phyloP scores from a whole-genome alignment of 1,284 basidiomycete species.

The Boletus hoseneyae region DNA sequence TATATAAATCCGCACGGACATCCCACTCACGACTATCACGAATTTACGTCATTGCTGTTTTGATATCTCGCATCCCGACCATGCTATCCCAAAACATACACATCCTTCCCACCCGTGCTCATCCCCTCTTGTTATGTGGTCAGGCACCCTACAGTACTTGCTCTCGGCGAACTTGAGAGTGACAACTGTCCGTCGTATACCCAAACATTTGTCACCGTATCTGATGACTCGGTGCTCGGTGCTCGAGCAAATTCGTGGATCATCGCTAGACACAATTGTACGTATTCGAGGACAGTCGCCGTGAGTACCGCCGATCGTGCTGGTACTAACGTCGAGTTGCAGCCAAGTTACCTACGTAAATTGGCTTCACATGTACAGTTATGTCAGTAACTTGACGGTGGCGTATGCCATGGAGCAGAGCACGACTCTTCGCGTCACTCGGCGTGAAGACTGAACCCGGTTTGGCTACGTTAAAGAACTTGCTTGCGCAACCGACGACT shows the following conservation, averaged over 20 bases:
- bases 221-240: slow-evolving; percentile 3
- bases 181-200: slow-evolving; percentile 20
- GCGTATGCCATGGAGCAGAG: too few relatives aligned
- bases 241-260: slow-evolving; percentile 4
- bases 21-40: slow-evolving; percentile 13
- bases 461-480: too few relatives aligned
- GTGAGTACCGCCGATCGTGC: too few relatives aligned
- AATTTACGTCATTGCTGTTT: slow-evolving; percentile 29
- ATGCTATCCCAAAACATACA: slow-evolving; percentile 18
- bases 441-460: too few relatives aligned
- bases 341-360: too few relatives aligned
- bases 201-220: slow-evolving; percentile 7
- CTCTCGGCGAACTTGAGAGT: slow-evolving; percentile 3
- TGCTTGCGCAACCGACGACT: too few relatives aligned
- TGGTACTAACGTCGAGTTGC: too few relatives aligned
- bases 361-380: too few relatives aligned
- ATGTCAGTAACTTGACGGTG: too few relatives aligned
- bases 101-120: slow-evolving; percentile 1
- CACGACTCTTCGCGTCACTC: too few relatives aligned
- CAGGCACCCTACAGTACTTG: slow-evolving; percentile 11
- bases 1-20: slow-evolving; percentile 12
- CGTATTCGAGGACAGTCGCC: too few relatives aligned
- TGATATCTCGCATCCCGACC: slow-evolving; percentile 25
- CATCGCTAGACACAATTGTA: neutral
- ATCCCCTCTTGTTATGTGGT: slow-evolving; percentile 2